phyloP scores from a whole-genome alignment of 257 asterid genomes.

The Solanum ossicruentum region DNA sequence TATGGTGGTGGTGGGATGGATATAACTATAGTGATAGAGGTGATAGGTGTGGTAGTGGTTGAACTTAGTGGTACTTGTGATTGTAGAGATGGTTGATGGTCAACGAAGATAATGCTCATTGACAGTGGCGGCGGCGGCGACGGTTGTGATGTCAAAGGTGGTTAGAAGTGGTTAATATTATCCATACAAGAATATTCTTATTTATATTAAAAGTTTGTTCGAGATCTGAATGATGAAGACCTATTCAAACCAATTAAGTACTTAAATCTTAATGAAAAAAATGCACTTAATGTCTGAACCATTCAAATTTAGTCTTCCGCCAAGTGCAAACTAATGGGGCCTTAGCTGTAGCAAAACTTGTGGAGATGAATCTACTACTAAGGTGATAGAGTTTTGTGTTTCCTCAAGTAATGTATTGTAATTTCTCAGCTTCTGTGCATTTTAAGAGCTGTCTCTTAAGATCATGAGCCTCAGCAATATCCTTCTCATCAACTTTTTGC shows the following conservation, averaged over 20 bases:
- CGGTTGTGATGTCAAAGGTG: background rate
- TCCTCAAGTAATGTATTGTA: slow-evolving; percentile 33
- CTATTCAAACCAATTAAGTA: background rate
- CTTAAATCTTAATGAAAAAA: background rate
- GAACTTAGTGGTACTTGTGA: background rate
- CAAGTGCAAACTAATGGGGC: background rate
- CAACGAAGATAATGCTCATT: background rate
- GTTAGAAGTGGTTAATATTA: background rate
- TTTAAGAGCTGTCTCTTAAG: slow-evolving; percentile 25
- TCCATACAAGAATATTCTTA: too few relatives aligned
- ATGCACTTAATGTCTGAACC: background rate
- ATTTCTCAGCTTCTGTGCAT: slow-evolving; percentile 28
- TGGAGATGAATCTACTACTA: slow-evolving; percentile 60
- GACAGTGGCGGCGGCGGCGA: background rate
- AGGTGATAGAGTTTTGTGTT: slow-evolving; percentile 24
- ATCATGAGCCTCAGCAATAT: slow-evolving; percentile 9
- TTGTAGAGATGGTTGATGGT: background rate
- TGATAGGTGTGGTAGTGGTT: background rate
- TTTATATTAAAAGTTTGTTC: background rate
- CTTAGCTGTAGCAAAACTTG: slow-evolving; percentile 18
- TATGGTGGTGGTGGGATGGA: background rate
- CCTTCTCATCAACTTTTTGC: slow-evolving; percentile 39
- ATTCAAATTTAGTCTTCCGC: too few relatives aligned
- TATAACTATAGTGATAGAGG: background rate
- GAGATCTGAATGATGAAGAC: background rate